Percentiles rank a stretch among this genome's conserved stretches.
Evolutionary conservation across 768 basidiomycete genomes (phyloP).

Genomic region (Rhizopogon vinicolor): DNA sequence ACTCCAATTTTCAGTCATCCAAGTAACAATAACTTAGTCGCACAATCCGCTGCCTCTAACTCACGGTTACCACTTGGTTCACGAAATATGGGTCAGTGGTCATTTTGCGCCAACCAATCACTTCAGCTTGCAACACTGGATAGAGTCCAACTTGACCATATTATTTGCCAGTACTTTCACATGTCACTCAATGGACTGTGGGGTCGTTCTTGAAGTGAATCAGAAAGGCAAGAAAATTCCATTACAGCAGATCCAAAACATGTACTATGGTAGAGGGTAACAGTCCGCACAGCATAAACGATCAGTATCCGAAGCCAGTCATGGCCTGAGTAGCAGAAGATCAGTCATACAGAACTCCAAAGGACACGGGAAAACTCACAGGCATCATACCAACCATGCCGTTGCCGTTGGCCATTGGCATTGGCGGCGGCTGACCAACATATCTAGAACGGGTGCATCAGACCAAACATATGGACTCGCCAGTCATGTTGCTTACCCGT

Average conservation of each 20-base stretch:
- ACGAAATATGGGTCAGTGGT: no score
- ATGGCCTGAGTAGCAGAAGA: constrained; percentile 38
- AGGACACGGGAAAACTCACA: constrained; percentile 34
- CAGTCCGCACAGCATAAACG: constrained; percentile 10
- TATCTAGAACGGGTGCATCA: constrained; percentile 36
- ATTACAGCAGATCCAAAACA: constrained; percentile 22
- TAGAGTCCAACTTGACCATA: no score
- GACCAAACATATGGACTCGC: neutral
- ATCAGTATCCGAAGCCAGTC: constrained; percentile 58
- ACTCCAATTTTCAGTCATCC: no score
- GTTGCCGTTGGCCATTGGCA: constrained; percentile 51
- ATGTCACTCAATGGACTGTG: no score
- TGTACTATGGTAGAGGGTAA: constrained; percentile 20
- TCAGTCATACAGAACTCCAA: neutral
- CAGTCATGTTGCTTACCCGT: constrained; percentile 34
- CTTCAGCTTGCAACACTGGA: no score
- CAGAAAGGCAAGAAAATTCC: constrained; percentile 2
- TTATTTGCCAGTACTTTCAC: neutral
- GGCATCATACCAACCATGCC: constrained; percentile 52
- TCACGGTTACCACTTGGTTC: no score
- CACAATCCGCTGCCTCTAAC: no score
- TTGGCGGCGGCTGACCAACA: constrained; percentile 58
- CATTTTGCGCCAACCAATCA: no score
- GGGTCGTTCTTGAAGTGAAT: no score
- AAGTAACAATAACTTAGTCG: no score